phyloP scores from a whole-genome alignment of 805 yeast species.

The Yarrowia divulgata region DNA sequence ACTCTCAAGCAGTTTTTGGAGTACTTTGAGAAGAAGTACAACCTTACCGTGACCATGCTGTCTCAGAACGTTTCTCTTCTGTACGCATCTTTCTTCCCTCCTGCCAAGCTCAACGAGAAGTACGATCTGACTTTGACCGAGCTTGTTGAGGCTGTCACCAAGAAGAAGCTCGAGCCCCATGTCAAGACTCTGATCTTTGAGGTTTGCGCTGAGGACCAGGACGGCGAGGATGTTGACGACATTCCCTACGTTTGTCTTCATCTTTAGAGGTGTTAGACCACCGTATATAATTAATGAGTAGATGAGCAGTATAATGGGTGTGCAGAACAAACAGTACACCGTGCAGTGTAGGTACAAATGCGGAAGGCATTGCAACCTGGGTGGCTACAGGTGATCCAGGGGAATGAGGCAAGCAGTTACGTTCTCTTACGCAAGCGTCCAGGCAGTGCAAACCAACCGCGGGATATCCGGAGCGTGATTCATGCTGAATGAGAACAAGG shows the following conservation, averaged over 20 bases:
- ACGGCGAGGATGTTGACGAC: conserved; percentile 91
- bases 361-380: too few relatives aligned
- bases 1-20: conserved; percentile 77
- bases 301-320: neutral
- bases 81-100: conserved; percentile 93
- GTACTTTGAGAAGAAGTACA: conserved; percentile 80
- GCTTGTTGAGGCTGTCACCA: conserved; percentile 82
- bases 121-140: conserved; percentile 70
- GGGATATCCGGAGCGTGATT: too few relatives aligned
- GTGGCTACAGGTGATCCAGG: too few relatives aligned
- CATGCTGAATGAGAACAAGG: neutral
- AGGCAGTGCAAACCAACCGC: too few relatives aligned
- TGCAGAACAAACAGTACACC: too few relatives aligned
- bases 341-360: too few relatives aligned
- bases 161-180: conserved; percentile 77
- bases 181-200: conserved; percentile 83
- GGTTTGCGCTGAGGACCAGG: conserved; percentile 87
- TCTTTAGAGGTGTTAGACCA: conserved; percentile 45
- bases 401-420: too few relatives aligned
- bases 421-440: too few relatives aligned
- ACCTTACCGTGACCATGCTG: conserved; percentile 87
- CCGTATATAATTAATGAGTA: conserved; percentile 1
- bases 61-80: conserved; percentile 88
- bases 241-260: conserved; percentile 84
- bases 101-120: conserved; percentile 85